Evolutionary conservation across 2,329 filamentous ascomycete species (phyloP).

Genomic region (Chaetomium strumarium): DNA sequence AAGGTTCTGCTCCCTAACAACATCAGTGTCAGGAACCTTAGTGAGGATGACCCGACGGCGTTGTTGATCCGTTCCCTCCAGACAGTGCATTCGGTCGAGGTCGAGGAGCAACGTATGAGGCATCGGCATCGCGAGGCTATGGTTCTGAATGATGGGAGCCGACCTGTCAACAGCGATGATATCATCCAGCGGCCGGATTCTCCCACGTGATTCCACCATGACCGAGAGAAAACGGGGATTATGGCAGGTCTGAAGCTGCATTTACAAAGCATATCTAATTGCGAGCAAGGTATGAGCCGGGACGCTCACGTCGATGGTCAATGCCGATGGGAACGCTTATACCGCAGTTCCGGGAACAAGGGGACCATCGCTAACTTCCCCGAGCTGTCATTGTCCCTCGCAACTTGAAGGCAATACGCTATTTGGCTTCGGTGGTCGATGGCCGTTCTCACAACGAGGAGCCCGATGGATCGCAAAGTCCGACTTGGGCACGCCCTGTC

Average conservation of each 20-base stretch:
- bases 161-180: conserved; percentile 65
- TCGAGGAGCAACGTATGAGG: conserved; percentile 65
- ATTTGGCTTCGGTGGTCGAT: too few species aligned
- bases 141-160: conserved; percentile 81
- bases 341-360: too few species aligned
- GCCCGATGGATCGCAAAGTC: too few species aligned
- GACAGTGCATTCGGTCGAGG: conserved; percentile 50
- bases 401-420: too few species aligned
- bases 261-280: neutral
- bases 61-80: conserved; percentile 33
- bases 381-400: too few species aligned
- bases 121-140: conserved; percentile 80
- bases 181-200: conserved; percentile 63
- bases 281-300: too few species aligned
- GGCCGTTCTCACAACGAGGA: too few species aligned
- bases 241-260: too few species aligned
- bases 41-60: conserved; percentile 28
- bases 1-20: conserved; percentile 33
- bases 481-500: too few species aligned
- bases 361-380: too few species aligned
- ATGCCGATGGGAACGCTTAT: too few species aligned
- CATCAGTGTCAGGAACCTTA: conserved; percentile 30
- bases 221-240: neutral
- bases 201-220: conserved; percentile 1
- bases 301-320: too few species aligned